A percentile compares a stretch with the other conserved stretches of the same genome.
Conservation (phyloP, 2,329 filamentous ascomycete species). For the Knufia fluminis region DNA sequence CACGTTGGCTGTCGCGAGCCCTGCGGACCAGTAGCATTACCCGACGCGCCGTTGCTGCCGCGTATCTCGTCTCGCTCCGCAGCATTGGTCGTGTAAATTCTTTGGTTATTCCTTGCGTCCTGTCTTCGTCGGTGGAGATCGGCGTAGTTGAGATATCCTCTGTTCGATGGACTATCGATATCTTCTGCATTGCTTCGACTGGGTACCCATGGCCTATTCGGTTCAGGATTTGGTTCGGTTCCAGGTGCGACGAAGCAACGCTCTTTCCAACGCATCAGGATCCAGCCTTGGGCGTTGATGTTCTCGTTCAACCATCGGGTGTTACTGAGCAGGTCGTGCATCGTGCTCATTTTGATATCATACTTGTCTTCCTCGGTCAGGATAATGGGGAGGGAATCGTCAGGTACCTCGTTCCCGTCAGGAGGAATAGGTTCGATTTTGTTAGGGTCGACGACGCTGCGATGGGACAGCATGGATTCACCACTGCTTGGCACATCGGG, state of each 20-base stretch:
- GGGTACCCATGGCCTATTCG: conserved; percentile 1
- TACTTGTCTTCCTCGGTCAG: conserved; percentile 2
- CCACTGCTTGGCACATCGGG: too few species aligned
- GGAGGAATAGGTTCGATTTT: conserved; percentile 1
- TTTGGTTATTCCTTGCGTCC: background rate
- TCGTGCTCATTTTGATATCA: conserved; percentile 3
- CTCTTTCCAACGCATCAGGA: conserved; percentile 46
- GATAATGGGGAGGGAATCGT: background rate
- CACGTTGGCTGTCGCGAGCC: conserved; percentile 20
- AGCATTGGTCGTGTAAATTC: conserved; percentile 7
- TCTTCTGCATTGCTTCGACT: background rate
- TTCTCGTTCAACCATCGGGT: conserved; percentile 20
- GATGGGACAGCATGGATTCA: background rate
- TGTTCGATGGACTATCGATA: background rate
- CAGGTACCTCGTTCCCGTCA: conserved; percentile 1
- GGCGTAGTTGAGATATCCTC: conserved; percentile 2
- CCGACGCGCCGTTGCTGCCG: background rate
- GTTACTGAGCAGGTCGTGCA: conserved; percentile 3
- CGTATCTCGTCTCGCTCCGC: conserved; percentile 5
- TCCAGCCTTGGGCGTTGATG: conserved; percentile 34
- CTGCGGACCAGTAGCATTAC: background rate
- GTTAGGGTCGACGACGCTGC: background rate
- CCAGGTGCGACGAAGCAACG: conserved; percentile 35
- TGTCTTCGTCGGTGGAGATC: background rate
- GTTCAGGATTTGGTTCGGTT: background rate